phyloP scores from a whole-genome alignment of 2,329 filamentous ascomycete species.

The Hymenotorrendiella dingleyae region DNA sequence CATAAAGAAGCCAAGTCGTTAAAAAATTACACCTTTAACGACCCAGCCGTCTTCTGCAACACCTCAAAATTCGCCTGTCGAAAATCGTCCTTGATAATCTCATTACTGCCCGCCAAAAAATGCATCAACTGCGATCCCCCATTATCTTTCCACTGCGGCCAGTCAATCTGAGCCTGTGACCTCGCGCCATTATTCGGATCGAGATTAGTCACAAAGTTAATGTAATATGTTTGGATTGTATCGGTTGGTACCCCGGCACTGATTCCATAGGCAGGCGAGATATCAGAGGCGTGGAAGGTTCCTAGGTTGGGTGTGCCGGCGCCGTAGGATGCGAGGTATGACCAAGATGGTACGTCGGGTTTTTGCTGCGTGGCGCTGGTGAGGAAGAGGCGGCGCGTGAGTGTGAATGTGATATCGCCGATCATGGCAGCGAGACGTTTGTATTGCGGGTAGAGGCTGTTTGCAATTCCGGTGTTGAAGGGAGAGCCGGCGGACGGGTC shows the following conservation, averaged over 20 bases:
- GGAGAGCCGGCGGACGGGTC: constrained; percentile 50
- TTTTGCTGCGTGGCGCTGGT: constrained; percentile 37
- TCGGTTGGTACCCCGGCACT: constrained; percentile 41
- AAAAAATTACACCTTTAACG: too few species aligned
- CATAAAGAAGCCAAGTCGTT: too few species aligned
- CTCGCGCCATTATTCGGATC: constrained; percentile 59
- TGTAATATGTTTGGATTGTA: constrained; percentile 63
- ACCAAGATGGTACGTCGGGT: constrained; percentile 60
- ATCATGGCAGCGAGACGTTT: constrained; percentile 70
- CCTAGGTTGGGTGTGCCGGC: constrained; percentile 65
- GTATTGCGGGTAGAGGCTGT: constrained; percentile 69
- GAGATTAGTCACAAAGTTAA: constrained; percentile 63
- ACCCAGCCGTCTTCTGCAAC: not conserved
- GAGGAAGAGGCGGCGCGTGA: constrained; percentile 62
- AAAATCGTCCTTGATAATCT: not conserved
- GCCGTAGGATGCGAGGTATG: constrained; percentile 67
- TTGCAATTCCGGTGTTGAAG: constrained; percentile 61
- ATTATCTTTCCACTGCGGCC: constrained; percentile 1
- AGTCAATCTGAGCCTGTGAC: not conserved
- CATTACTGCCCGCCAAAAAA: not conserved
- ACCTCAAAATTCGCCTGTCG: not conserved
- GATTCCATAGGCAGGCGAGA: constrained; percentile 55
- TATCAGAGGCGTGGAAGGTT: constrained; percentile 66
- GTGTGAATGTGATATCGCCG: constrained; percentile 70
- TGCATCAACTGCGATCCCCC: not conserved